phyloP scores from a whole-genome alignment of 1,139 yeast genomes.

The Lodderomyces jiufengensis region DNA sequence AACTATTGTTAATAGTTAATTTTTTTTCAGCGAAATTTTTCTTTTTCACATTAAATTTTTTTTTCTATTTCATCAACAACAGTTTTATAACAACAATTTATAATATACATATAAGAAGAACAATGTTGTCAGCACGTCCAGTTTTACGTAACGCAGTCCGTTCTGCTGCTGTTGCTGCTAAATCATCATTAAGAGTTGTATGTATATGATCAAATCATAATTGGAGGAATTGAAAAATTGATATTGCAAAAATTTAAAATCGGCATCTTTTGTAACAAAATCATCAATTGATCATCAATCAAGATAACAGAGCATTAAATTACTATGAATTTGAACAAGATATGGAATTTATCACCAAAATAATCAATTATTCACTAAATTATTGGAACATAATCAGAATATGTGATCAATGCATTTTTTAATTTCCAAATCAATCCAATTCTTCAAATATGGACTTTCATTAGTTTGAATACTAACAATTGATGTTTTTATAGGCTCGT shows the following conservation, averaged over 20 bases:
- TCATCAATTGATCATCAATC: constrained; percentile 1
- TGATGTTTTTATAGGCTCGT: constrained; percentile 52
- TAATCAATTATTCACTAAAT: no score
- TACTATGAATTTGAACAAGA: no score
- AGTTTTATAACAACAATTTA: constrained; percentile 2
- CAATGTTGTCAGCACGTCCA: constrained; percentile 82
- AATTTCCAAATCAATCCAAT: background rate
- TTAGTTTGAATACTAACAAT: background rate
- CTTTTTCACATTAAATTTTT: constrained; percentile 3
- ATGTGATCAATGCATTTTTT: no score
- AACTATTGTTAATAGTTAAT: no score
- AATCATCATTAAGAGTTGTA: constrained; percentile 57
- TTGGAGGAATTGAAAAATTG: constrained; percentile 1
- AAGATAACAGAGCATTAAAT: no score
- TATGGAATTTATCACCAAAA: no score
- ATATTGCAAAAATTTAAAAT: no score
- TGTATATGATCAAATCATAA: constrained; percentile 33
- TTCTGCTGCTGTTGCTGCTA: constrained; percentile 66
- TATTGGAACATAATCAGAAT: no score
- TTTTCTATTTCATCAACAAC: constrained; percentile 3
- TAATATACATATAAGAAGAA: no score
- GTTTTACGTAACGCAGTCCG: constrained; percentile 80
- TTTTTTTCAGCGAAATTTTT: constrained; percentile 7
- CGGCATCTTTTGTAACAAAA: no score
- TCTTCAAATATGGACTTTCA: no score